Base-by-base conservation (phyloP, 352 stramenopile genomes). In the Phytophthora rubi region DNA sequence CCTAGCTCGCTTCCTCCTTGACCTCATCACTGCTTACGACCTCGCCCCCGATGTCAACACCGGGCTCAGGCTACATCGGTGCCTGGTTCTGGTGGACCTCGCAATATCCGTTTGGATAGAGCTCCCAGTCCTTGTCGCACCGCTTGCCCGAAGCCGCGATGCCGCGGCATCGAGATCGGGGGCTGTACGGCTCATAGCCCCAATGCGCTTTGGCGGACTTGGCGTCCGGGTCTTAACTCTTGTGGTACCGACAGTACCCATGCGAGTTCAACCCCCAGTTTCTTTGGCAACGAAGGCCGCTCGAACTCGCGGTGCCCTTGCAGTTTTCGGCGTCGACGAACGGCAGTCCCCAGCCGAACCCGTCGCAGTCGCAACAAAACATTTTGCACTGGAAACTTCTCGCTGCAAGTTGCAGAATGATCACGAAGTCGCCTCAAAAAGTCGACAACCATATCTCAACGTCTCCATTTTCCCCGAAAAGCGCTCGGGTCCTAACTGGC, bases 211-310 rank as follows among this genome's bases (percentile, higher is more conserved):
- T 2, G 37, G 18, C 55, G 15, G 55, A 52, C 28, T 60, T 21
- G 37, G 15, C 23, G 28, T 65, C 44, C 16, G 48, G 49, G 12
- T 59, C 59, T 58, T 59, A 37, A 3, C 44, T 52, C 51, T 44
- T 6, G 16, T 59, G 37, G 13, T 67, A 67, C 15, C 26, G 12
- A 21, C 49, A 67, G 21, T 67, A 67, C 2, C 35, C 35, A 18
- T 65, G 58, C n/a, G 58, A 65, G 15, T 67, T 53, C 3, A 59
- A 35, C 23, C 33, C 9, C 35, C 10, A 5, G 28, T 15, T 10
- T 33, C 4, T 53, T 26, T 28, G 16, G 18, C 51, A 67, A 16
- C 35, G 59, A n/a, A 21, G 23, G 6, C 59, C 35, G 5, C 13
- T 53, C 16, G 59, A 53, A 9, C 21, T 51, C 18, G 59, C 49